phyloP scores from a whole-genome alignment of 805 yeast species.

The Wickerhamomyces bisporus region DNA sequence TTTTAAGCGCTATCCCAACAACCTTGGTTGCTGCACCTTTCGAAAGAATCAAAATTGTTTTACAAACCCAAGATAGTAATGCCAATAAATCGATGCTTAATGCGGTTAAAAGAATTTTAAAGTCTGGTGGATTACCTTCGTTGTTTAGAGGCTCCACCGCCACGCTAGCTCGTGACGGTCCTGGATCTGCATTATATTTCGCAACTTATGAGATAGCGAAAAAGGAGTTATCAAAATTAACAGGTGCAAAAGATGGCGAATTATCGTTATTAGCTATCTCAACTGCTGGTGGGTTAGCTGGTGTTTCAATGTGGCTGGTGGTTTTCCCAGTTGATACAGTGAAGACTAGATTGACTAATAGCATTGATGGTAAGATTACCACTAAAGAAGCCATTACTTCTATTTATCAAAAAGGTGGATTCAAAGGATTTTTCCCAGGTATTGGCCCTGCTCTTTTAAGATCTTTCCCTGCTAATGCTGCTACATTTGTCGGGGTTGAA shows the following conservation, averaged over 20 bases:
- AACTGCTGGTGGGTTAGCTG: conserved; percentile 93
- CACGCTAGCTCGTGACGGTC: conserved; percentile 94
- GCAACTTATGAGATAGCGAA: conserved; percentile 89
- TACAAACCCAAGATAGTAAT: conserved; percentile 63
- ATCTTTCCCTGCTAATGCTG: conserved; percentile 99
- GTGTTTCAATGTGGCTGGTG: conserved; percentile 94
- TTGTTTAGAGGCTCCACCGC: conserved; percentile 89
- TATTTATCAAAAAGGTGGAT: conserved; percentile 72
- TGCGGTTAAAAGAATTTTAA: conserved; percentile 62
- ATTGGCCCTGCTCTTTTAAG: conserved; percentile 92
- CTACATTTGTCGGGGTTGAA: conserved; percentile 95
- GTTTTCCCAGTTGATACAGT: conserved; percentile 96
- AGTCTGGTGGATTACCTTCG: conserved; percentile 77
- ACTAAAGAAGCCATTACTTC: conserved; percentile 61
- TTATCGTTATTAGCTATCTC: conserved; percentile 71
- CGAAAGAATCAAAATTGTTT: conserved; percentile 89
- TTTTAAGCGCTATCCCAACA: conserved; percentile 90
- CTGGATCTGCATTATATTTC: conserved; percentile 93
- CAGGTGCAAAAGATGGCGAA: conserved; percentile 40
- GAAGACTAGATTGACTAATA: conserved; percentile 44
- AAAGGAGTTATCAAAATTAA: conserved; percentile 42
- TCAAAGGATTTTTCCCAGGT: conserved; percentile 95
- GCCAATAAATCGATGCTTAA: conserved; percentile 39
- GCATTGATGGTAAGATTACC: conserved; percentile 37
- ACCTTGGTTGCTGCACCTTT: conserved; percentile 97